Base-by-base conservation (phyloP, 1,139 yeast species). In the Lodderomyces orthopsilosis region DNA sequence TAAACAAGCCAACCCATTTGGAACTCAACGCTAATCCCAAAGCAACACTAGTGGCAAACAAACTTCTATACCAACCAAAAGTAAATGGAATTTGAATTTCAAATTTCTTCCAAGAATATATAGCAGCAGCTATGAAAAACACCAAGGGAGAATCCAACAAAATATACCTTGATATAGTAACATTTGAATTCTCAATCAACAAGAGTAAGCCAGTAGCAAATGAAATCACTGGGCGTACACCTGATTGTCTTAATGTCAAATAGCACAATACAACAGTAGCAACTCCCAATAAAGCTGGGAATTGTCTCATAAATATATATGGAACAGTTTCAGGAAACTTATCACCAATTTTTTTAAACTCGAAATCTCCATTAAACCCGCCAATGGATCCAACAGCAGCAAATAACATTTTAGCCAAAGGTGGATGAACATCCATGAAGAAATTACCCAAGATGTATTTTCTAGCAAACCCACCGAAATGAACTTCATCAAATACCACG, bases 1-100 rank as follows among this genome's bases (percentile, higher is more conserved):
- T 93, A 73, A 93, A 93, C 39, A 93, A 70, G 43, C 98, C 99
- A 40, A 93, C 98, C 98, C 98, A 93, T 65, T 94, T 94, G 38
- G 96, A 83, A 37, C 91, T 81, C 27, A 85, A 73, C 2, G 98
- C 93, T 46, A 94, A 79, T 40, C 98, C 99, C 44, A 94, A 72
- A 14, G 85, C 85, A 41, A 89, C 65, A 49, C 95, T 96, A 33
- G 95, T 81, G 36, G 88, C 76, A 21, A 85, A 45, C 58, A 94
- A 69, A 45, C 84, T 74, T 57, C 81, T 80, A 66, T 70, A 85
- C 91, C 97, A 90, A 42, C 66, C 69, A 40, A 66, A 61, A 17
- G 86, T 56, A 60, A 87, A 83, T n/a, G 95, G 89, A 32, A 74
- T 74, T 60, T 84, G 86, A 53, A 83, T 73, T 68, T 91, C 95